These are phyloP conservation scores for Fragaria ananassa DNA, from an alignment of 306 rosid genomes.

Conservation along the genomic window DNA sequence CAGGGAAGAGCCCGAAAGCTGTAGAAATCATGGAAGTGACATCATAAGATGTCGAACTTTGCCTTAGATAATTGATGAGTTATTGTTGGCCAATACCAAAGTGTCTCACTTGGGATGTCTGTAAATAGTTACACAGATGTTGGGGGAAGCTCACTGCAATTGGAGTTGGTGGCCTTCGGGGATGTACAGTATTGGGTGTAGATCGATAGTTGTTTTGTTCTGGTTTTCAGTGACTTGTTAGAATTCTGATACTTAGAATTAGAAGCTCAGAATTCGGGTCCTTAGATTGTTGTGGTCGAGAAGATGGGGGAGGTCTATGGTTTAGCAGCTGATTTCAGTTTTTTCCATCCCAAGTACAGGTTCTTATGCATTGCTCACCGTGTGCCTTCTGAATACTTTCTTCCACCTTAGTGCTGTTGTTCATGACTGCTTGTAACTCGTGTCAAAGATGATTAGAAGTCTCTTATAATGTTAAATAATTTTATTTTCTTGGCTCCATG, in stretches of 20 bases:
- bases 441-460: conserved; percentile 8
- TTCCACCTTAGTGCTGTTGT: conserved; percentile 4
- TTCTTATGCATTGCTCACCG: neutral
- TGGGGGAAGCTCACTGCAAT: conserved; percentile 34
- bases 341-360: conserved; percentile 4
- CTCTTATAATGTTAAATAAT: neutral
- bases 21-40: conserved; percentile 44
- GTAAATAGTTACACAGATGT: conserved; percentile 55
- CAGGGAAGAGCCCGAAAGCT: conserved; percentile 33
- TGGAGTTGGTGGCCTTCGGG: conserved; percentile 35
- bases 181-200: conserved; percentile 57
- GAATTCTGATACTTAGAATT: conserved; percentile 22
- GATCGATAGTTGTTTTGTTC: conserved; percentile 2
- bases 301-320: neutral
- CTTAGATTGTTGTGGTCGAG: neutral
- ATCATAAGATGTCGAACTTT: conserved; percentile 26
- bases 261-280: neutral
- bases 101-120: conserved; percentile 28
- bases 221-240: conserved; percentile 31
- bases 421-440: conserved; percentile 17
- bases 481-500: neutral
- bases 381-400: neutral
- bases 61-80: conserved; percentile 27
- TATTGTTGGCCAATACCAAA: conserved; percentile 29
- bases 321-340: neutral